Percentiles rank a stretch among this genome's conserved stretches.
phyloP scores from a whole-genome alignment of 371 early-diverging fungal species.

The Umbelopsis sp. region DNA sequence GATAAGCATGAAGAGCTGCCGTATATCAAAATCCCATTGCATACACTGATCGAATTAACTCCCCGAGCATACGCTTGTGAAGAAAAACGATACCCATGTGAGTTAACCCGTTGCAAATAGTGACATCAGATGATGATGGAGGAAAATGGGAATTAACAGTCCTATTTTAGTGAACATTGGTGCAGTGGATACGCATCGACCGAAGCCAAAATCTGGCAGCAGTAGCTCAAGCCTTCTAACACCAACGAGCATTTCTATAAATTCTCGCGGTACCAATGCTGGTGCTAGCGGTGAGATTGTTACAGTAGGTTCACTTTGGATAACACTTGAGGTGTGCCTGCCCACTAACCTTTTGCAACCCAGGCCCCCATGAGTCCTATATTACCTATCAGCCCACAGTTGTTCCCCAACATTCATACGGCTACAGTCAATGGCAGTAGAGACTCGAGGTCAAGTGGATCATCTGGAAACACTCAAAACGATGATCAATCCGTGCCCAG shows the following conservation, averaged over 20 bases:
- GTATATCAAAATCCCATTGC: conserved; percentile 96
- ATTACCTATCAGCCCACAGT: conserved; percentile 49
- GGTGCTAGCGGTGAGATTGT: conserved; percentile 59
- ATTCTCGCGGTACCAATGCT: neutral
- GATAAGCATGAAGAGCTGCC: conserved; percentile 92
- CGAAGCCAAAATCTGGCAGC: conserved; percentile 44
- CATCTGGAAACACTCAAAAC: neutral
- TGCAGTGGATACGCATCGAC: conserved; percentile 88
- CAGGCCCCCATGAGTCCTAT: conserved; percentile 45
- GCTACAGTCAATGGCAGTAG: neutral
- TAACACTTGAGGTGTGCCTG: too few species aligned
- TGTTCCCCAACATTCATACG: conserved; percentile 34
- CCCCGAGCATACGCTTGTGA: conserved; percentile 96
- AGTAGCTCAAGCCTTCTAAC: neutral
- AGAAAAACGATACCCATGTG: conserved; percentile 81
- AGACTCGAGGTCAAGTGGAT: neutral
- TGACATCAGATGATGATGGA: neutral
- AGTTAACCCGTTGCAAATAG: neutral
- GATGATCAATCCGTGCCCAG: conserved; percentile 1
- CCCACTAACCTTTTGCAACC: too few species aligned
- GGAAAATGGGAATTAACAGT: neutral
- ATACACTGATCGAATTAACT: conserved; percentile 95
- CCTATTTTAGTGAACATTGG: conserved; percentile 71
- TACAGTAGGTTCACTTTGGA: conserved; percentile 17
- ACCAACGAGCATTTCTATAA: neutral